Conservation (phyloP, 2,329 filamentous ascomycete genomes). For the Myriosclerotinia scirpicola region DNA sequence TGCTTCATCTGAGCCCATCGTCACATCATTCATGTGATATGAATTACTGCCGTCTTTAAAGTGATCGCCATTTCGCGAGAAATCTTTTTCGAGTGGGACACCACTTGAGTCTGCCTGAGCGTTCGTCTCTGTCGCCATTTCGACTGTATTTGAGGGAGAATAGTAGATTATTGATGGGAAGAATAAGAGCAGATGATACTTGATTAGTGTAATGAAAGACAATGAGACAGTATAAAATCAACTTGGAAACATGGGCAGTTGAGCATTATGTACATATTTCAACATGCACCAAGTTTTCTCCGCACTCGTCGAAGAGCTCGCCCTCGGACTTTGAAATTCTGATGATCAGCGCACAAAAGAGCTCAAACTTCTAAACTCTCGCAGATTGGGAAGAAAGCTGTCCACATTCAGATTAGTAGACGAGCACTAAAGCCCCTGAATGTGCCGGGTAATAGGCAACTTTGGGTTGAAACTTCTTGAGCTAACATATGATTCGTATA, state of each 20-base stretch:
- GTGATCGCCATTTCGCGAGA: conserved; percentile 28
- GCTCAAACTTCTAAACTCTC: conserved; percentile 2
- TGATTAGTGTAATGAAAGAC: background rate
- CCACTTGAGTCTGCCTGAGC: conserved; percentile 24
- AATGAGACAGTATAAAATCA: background rate
- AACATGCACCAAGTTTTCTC: background rate
- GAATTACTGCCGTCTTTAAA: conserved; percentile 27
- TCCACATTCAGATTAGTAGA: background rate
- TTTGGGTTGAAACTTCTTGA: background rate
- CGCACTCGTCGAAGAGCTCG: background rate
- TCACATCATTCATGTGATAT: conserved; percentile 32
- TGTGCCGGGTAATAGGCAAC: background rate
- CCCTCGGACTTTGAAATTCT: background rate
- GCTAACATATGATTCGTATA: background rate
- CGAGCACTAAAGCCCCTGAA: conserved; percentile 5
- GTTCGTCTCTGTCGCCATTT: conserved; percentile 7
- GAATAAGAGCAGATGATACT: background rate
- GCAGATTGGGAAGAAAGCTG: background rate
- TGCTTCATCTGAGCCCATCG: conserved; percentile 34
- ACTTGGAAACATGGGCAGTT: background rate
- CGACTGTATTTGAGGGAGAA: background rate
- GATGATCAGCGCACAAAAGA: conserved; percentile 8
- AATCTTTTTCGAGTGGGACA: conserved; percentile 38
- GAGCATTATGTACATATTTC: conserved; percentile 15
- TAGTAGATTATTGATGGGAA: background rate